Conservation (phyloP, 2,329 filamentous ascomycete species). For the Calonectria pseudoreteaudii region DNA sequence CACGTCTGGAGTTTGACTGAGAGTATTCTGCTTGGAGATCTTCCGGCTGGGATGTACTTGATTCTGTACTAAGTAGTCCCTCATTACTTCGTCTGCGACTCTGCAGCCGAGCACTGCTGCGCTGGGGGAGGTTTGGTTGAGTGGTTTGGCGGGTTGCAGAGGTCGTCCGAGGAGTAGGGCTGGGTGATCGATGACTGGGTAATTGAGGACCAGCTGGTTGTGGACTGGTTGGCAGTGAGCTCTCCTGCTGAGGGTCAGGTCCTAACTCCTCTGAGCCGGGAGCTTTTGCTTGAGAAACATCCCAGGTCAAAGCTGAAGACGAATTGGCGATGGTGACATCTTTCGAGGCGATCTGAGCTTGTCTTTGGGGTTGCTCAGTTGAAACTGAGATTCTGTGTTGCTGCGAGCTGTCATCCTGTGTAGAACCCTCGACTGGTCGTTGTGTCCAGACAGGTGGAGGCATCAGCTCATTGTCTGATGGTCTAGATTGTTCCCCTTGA, state of each 20-base stretch:
- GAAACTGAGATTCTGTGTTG: background rate
- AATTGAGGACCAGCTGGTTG: background rate
- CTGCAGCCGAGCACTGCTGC: background rate
- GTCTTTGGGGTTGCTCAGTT: background rate
- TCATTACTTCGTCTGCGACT: background rate
- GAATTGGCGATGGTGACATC: background rate
- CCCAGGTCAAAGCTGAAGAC: background rate
- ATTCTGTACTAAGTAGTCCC: background rate
- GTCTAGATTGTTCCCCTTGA: background rate
- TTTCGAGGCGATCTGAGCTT: background rate
- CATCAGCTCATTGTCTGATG: background rate
- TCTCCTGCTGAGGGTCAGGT: background rate
- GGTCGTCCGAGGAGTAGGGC: background rate
- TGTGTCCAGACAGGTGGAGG: background rate
- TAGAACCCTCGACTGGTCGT: background rate
- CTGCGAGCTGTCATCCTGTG: background rate
- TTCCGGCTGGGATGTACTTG: background rate
- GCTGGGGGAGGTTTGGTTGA: background rate
- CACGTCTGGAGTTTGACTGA: background rate
- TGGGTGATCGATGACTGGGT: background rate
- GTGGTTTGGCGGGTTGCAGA: background rate
- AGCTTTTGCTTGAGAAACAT: background rate
- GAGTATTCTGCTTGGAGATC: background rate
- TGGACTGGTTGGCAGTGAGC: background rate
- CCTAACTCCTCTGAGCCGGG: background rate